A percentile compares a stretch with the other conserved stretches of the same genome.
phyloP scores from a whole-genome alignment of 2,329 filamentous ascomycete genomes.

The Neospermospora avenae region DNA sequence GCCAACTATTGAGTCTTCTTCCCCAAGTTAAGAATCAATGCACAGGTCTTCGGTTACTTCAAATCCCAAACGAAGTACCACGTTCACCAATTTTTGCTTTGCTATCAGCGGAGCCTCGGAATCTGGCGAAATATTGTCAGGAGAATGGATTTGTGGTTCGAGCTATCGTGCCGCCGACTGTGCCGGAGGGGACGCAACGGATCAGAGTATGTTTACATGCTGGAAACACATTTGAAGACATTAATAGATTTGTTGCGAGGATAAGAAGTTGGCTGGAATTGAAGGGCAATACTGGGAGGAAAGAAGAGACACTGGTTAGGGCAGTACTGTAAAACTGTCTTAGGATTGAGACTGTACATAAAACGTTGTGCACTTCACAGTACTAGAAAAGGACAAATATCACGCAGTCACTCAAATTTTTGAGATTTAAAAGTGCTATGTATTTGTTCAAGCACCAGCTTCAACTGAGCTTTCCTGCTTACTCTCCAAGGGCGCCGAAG shows the following conservation, averaged over 20 bases:
- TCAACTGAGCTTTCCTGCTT: constrained; percentile 7
- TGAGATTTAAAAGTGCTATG: background rate
- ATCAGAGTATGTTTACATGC: constrained; percentile 67
- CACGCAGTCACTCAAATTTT: too few relatives aligned
- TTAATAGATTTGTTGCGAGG: constrained; percentile 45
- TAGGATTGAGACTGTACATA: background rate
- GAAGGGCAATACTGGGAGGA: background rate
- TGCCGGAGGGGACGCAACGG: constrained; percentile 59
- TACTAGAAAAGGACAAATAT: background rate
- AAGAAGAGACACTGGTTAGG: background rate
- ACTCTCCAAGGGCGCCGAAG: constrained; percentile 16
- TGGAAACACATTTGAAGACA: constrained; percentile 56
- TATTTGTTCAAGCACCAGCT: background rate
- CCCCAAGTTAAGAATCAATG: constrained; percentile 1
- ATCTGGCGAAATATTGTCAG: constrained; percentile 59
- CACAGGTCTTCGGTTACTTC: constrained; percentile 15
- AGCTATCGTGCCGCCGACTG: constrained; percentile 66
- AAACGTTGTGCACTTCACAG: background rate
- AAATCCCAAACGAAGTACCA: constrained; percentile 38
- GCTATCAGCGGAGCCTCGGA: constrained; percentile 54
- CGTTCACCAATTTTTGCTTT: constrained; percentile 64
- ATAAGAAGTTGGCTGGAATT: constrained; percentile 27
- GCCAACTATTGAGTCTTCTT: constrained; percentile 40
- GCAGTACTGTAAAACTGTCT: constrained; percentile 11
- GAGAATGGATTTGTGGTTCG: constrained; percentile 55